These are phyloP conservation scores for Paulownia fortunei DNA, from an alignment of 257 asterid species.

Conservation along the genomic window DNA sequence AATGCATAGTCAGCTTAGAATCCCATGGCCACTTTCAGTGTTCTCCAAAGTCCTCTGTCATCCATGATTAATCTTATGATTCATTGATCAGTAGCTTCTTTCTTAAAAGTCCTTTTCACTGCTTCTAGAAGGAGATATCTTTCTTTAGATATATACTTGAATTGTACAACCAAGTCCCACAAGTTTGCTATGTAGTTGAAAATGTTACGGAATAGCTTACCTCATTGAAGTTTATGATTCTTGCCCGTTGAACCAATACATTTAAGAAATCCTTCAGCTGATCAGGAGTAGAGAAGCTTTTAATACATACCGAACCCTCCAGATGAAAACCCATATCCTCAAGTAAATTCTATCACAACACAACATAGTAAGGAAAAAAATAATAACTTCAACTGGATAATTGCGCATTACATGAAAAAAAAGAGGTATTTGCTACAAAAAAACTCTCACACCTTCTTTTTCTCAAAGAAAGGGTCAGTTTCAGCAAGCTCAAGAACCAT, in stretches of 20 bases:
- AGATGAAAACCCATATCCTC: slow-evolving; percentile 45
- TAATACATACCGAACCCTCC: slow-evolving; percentile 39
- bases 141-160: background rate
- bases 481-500: slow-evolving; percentile 65
- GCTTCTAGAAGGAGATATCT: background rate
- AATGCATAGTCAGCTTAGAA: background rate
- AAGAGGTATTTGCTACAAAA: background rate
- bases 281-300: slow-evolving; percentile 48
- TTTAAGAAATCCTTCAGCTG: slow-evolving; percentile 48
- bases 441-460: slow-evolving; percentile 61
- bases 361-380: slow-evolving; percentile 20
- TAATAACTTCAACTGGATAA: background rate
- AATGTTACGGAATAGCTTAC: slow-evolving; percentile 39
- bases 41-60: background rate
- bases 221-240: slow-evolving; percentile 73
- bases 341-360: slow-evolving; percentile 60
- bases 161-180: slow-evolving; percentile 9
- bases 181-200: slow-evolving; percentile 12
- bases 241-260: slow-evolving; percentile 59
- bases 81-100: background rate
- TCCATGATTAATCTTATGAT: background rate
- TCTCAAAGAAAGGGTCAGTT: slow-evolving; percentile 60
- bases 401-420: slow-evolving; percentile 12
- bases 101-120: background rate
- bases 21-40: background rate